Base-by-base conservation (phyloP, 2,329 filamentous ascomycete species). In the Fusarium pseudocircinatum region DNA sequence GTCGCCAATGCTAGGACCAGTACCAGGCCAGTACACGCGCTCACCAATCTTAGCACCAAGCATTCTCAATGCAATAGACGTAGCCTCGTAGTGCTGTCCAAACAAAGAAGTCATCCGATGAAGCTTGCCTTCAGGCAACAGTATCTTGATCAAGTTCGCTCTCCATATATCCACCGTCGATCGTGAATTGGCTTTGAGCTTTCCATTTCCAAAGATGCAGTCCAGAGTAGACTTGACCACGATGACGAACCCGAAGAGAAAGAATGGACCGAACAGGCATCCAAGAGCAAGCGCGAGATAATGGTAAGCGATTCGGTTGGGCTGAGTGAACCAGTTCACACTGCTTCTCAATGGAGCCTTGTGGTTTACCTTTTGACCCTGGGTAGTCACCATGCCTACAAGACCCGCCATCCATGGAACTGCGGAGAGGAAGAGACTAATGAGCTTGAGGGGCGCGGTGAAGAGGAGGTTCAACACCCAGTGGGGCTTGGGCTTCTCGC, bases 21-120 rank as follows among this genome's bases (percentile, higher is more conserved):
- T 67, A 4, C 64, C 64, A 15, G 64, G 64, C 64, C 64, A 67
- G 16, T 67, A 67, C 0, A 67, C 63, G 2, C 64, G 64, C 14
- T 67, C 18, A 0, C 64, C 64, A 16, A 67, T 18, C 24, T 67
- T 67, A 0, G 63, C 64, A 2, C 63, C 63, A 1, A 67, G 32
- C 4, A 66, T 66, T 2, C 64, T n/a, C 22, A 67, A 2, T 0
- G 39, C 28, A 1, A 67, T n/a, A 3, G 64, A 67, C 0, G 64
- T 67, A 20, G 64, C 63, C 11, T 67, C 64, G 5, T 67, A 67
- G 3, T 67, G 64, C 18, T 60, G 44, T 0, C 64, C 64, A 14
- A 67, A 67, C 34, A 67, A 8, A 6, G 63, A 67, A 0, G 64
- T 61, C 44, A 61, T 16, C 0, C 24, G 22, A 4, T 52, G 63